phyloP scores from a whole-genome alignment of 2,329 filamentous ascomycete genomes.

The Apiospora pterosperma region DNA sequence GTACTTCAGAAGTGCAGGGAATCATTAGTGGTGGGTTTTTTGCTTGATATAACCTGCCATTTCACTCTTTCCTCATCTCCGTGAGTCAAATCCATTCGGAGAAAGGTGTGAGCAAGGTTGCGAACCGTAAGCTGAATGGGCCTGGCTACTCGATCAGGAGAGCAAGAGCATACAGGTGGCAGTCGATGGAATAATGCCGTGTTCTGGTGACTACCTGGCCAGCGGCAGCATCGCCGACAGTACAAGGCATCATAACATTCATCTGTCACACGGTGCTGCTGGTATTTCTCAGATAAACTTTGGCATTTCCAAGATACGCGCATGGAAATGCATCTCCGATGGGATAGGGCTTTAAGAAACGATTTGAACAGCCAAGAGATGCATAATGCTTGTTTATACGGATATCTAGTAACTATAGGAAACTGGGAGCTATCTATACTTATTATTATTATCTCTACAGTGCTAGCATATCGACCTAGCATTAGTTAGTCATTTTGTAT shows the following conservation, averaged over 20 bases:
- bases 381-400: no score
- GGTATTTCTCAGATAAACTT: background rate
- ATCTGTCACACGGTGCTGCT: background rate
- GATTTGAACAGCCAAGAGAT: background rate
- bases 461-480: background rate
- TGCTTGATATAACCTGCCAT: background rate
- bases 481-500: background rate
- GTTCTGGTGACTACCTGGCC: background rate
- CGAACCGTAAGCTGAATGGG: background rate
- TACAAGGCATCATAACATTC: background rate
- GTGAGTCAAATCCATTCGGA: background rate
- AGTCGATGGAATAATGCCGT: background rate
- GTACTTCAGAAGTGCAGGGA: background rate
- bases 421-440: background rate
- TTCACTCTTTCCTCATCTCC: background rate
- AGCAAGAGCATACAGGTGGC: background rate
- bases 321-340: background rate
- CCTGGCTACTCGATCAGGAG: background rate
- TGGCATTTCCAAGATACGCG: background rate
- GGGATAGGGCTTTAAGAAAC: no score
- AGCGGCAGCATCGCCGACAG: background rate
- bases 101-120: background rate
- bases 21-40: background rate
- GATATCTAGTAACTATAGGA: background rate
- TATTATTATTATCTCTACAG: no score